Conservation (phyloP, 441 rosid species). For the Viola pubescens region DNA sequence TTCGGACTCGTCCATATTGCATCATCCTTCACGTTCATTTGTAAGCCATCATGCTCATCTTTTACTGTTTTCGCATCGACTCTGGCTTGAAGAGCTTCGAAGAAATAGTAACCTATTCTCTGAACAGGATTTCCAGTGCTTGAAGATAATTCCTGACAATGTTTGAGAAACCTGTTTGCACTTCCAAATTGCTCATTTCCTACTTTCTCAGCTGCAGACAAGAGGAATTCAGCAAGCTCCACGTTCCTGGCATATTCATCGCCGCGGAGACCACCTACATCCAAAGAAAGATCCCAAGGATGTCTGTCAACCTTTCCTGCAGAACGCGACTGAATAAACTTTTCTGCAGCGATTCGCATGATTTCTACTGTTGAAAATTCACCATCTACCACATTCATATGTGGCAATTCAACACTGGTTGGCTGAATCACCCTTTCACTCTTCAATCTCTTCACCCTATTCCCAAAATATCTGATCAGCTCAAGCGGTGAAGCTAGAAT, state of each 20-base stretch:
- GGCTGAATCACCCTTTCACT: slow-evolving; percentile 8
- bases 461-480: not conserved
- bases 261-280: slow-evolving; percentile 3
- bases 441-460: slow-evolving; percentile 5
- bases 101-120: slow-evolving; percentile 14
- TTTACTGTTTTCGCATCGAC: slow-evolving; percentile 2
- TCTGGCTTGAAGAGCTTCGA: slow-evolving; percentile 11
- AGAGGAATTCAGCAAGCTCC: slow-evolving; percentile 16
- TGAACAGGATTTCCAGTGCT: slow-evolving; percentile 8
- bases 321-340: slow-evolving; percentile 13
- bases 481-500: not conserved
- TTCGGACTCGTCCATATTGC: slow-evolving; percentile 1
- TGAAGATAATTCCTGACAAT: slow-evolving; percentile 4
- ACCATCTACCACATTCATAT: not conserved
- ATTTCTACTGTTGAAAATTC: slow-evolving; percentile 20
- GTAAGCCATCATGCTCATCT: not conserved
- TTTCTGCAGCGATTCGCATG: slow-evolving; percentile 25
- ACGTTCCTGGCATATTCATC: slow-evolving; percentile 18
- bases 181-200: slow-evolving; percentile 10
- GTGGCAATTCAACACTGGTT: not conserved
- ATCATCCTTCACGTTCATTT: not conserved
- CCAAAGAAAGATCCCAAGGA: slow-evolving; percentile 4
- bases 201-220: slow-evolving; percentile 15
- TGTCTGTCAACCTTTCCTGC: not conserved
- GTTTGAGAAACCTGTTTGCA: slow-evolving; percentile 6